A percentile compares a stretch with the other conserved stretches of the same genome.
These are phyloP conservation scores for Rhynchospora pubera DNA, from an alignment of 176 grass and related monocot species.

Conservation along the genomic window DNA sequence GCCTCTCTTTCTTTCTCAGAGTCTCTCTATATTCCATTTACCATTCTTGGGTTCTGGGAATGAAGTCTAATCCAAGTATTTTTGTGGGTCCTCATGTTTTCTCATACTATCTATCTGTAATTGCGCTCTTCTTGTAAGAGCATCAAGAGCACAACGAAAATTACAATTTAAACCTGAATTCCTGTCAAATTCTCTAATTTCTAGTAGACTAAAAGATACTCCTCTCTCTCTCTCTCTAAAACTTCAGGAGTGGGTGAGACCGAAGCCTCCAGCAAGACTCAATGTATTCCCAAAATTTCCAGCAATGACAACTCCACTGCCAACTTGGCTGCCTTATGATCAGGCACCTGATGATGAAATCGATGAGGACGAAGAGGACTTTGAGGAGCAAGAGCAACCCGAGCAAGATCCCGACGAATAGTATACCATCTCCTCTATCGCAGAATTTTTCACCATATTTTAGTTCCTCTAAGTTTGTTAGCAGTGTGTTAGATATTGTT, in stretches of 20 bases:
- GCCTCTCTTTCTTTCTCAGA: background rate
- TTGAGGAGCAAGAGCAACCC: background rate
- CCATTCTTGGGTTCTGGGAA: no score
- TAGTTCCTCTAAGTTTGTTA: background rate
- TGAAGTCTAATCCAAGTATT: no score
- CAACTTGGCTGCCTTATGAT: background rate
- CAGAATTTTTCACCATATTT: background rate
- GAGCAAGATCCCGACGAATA: background rate
- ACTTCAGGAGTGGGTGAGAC: slow-evolving; percentile 6
- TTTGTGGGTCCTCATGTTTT: no score
- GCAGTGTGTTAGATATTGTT: background rate
- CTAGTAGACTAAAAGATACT: no score
- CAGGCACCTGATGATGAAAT: slow-evolving; percentile 7
- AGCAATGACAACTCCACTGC: background rate
- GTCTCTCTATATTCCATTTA: no score
- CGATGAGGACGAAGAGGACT: slow-evolving; percentile 6
- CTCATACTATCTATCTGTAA: no score
- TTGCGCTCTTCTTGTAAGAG: no score
- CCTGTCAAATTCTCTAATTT: no score
- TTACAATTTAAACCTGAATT: no score
- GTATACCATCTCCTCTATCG: background rate
- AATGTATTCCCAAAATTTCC: slow-evolving; percentile 14
- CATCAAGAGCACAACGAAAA: no score
- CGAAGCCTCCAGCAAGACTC: background rate
- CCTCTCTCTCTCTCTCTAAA: no score